A percentile compares a stretch with the other conserved stretches of the same genome.
phyloP scores from a whole-genome alignment of 768 basidiomycete species.

The Lactarius indigo region DNA sequence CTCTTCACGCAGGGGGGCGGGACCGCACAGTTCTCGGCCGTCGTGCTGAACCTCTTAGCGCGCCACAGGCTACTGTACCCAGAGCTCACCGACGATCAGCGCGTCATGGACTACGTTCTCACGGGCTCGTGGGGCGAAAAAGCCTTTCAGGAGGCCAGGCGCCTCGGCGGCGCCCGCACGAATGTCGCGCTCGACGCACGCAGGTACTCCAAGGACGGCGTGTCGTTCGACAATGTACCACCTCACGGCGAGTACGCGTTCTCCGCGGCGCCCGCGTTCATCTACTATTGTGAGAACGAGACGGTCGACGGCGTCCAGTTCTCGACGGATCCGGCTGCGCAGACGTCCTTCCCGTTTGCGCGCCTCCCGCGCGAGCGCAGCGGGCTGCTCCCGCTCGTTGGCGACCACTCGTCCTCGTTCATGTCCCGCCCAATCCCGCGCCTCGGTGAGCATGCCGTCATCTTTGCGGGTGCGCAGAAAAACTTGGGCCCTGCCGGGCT shows the following conservation, averaged over 20 bases:
- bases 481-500: slow-evolving; percentile 94
- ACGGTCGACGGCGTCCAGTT: slow-evolving; percentile 96
- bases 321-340: slow-evolving; percentile 48
- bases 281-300: slow-evolving; percentile 99
- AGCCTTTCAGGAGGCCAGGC: slow-evolving; percentile 76
- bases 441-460: slow-evolving; percentile 85
- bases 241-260: slow-evolving; percentile 69
- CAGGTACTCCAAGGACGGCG: slow-evolving; percentile 55
- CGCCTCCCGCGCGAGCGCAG: slow-evolving; percentile 51
- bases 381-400: slow-evolving; percentile 76
- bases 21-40: slow-evolving; percentile 85
- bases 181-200: slow-evolving; percentile 73
- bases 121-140: slow-evolving; percentile 93
- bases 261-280: slow-evolving; percentile 76
- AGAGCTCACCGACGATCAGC: slow-evolving; percentile 48
- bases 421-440: slow-evolving; percentile 90
- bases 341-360: slow-evolving; percentile 74
- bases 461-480: slow-evolving; percentile 98
- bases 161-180: slow-evolving; percentile 57
- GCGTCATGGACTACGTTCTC: slow-evolving; percentile 80
- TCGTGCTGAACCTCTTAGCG: slow-evolving; percentile 88
- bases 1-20: slow-evolving; percentile 96
- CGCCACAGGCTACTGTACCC: slow-evolving; percentile 76
- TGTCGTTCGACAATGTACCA: slow-evolving; percentile 79
- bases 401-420: slow-evolving; percentile 95